These are phyloP conservation scores for Penicillium sp. DNA, from an alignment of 2,329 filamentous ascomycete genomes.

Conservation along the genomic window DNA sequence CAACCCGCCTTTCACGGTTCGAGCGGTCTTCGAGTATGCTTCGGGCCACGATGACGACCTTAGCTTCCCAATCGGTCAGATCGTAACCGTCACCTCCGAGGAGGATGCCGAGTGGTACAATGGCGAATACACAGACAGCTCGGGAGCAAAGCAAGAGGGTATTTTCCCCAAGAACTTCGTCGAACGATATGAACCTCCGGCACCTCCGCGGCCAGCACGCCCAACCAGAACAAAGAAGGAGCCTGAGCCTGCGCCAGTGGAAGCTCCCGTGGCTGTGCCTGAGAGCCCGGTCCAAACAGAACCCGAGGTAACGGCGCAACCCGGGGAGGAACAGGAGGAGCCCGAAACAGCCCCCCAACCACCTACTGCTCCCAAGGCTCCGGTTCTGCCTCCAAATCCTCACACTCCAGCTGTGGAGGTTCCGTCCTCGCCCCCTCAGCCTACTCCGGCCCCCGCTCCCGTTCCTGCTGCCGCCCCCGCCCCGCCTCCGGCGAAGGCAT, in stretches of 20 bases:
- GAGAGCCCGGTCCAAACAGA: constrained; percentile 35
- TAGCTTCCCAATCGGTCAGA: constrained; percentile 77
- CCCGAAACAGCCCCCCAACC: constrained; percentile 21
- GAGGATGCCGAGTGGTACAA: constrained; percentile 94
- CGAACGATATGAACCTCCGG: constrained; percentile 88
- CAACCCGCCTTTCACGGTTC: constrained; percentile 80
- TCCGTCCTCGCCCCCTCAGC: constrained; percentile 27
- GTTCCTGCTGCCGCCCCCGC: constrained; percentile 28
- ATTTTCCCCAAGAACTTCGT: constrained; percentile 98
- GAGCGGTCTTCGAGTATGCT: constrained; percentile 90
- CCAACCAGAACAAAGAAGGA: constrained; percentile 68
- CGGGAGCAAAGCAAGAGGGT: constrained; percentile 74
- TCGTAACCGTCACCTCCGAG: constrained; percentile 90
- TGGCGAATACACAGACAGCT: constrained; percentile 79
- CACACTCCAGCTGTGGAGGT: constrained; percentile 26
- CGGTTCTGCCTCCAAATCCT: constrained; percentile 23
- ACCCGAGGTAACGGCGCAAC: constrained; percentile 30
- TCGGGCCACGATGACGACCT: constrained; percentile 95
- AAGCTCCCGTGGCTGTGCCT: constrained; percentile 25
- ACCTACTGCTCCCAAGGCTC: constrained; percentile 20
- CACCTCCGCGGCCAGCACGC: constrained; percentile 81
- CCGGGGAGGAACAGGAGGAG: constrained; percentile 27
- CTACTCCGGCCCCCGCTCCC: constrained; percentile 26
- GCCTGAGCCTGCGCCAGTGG: constrained; percentile 36
- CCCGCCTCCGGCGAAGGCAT: constrained; percentile 39